phyloP scores from a whole-genome alignment of 2,329 filamentous ascomycete genomes.

The Epichloe scottii region DNA sequence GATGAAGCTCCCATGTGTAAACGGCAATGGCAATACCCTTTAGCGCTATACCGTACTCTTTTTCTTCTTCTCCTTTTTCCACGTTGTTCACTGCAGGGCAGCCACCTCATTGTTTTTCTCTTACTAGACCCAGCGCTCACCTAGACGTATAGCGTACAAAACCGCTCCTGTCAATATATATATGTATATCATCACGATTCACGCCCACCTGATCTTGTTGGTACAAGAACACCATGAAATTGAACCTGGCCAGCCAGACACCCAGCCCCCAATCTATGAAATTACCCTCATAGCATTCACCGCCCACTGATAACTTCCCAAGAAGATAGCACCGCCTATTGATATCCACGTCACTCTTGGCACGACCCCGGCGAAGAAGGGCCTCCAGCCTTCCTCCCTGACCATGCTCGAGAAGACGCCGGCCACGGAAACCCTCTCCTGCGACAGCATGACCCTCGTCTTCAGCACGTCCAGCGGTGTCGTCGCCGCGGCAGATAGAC shows the following conservation, averaged over 20 bases:
- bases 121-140: too few species aligned
- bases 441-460: conserved; percentile 87
- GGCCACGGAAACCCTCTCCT: conserved; percentile 47
- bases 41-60: background rate
- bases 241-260: too few species aligned
- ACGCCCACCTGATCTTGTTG: too few species aligned
- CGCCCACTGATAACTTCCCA: conserved; percentile 86
- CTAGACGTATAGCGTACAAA: too few species aligned
- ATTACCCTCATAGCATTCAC: conserved; percentile 51
- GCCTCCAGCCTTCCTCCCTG: conserved; percentile 47
- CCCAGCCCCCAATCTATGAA: background rate
- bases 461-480: conserved; percentile 95
- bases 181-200: too few species aligned
- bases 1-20: background rate
- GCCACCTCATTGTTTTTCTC: too few species aligned
- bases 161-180: too few species aligned
- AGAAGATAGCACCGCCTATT: conserved; percentile 83
- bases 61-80: background rate
- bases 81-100: background rate
- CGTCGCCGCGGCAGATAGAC: conserved; percentile 73
- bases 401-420: conserved; percentile 53
- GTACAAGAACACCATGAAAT: too few species aligned
- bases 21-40: conserved; percentile 4
- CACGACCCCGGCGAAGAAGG: conserved; percentile 65
- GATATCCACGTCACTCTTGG: conserved; percentile 92